Base-by-base conservation (phyloP, 768 basidiomycete genomes). In the Kwoniella botswanensis region DNA sequence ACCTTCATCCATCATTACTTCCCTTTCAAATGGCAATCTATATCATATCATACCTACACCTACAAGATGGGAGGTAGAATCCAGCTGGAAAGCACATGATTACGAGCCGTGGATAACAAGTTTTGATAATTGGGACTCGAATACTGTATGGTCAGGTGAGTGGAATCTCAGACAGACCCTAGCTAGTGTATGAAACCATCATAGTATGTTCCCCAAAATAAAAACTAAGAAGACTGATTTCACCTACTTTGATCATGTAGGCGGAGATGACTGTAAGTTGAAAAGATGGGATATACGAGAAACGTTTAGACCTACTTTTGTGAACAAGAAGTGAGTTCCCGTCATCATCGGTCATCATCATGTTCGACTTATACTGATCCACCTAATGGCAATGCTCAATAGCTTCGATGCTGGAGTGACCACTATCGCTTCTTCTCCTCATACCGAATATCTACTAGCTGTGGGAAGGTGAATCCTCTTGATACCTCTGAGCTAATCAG, bases 341-440 rank as follows among this genome's bases (percentile, higher is more conserved):
- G 18, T 29, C 17, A 61, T 15, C 59, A 21, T 26, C 18, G 18
- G 18, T 60, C 18, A n/a, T 18, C 52, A 22, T 52, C 26, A 35
- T 41, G 3, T 55, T 42, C 11, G 26, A 41, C 29, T 64, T n/a
- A 55, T 53, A 15, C 12, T 35, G 13, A 15, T 62, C 29, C 61
- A 15, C n/a, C 18, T 21, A 60, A 12, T 11, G 22, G 15, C 11
- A 13, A 35, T 24, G 17, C 42, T 61, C 22, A 56, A 7, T 62
- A 96, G 94, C 56, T 98, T 98, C 79, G 90, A 92, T 56, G 94
- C 92, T 4, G 97, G 97, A 1, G 89, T 99, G 9, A 99, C 97
- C 1, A 88, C 91, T 0, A 93, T 98, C 17, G 92, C 97, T 79
- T 89, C 88, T 57, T 90, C 94, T 78, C 93, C 92, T 0, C 86